Percentiles rank a stretch among this genome's conserved stretches.
phyloP scores from a whole-genome alignment of 257 asterid genomes.

The Forsythia viridissima region DNA sequence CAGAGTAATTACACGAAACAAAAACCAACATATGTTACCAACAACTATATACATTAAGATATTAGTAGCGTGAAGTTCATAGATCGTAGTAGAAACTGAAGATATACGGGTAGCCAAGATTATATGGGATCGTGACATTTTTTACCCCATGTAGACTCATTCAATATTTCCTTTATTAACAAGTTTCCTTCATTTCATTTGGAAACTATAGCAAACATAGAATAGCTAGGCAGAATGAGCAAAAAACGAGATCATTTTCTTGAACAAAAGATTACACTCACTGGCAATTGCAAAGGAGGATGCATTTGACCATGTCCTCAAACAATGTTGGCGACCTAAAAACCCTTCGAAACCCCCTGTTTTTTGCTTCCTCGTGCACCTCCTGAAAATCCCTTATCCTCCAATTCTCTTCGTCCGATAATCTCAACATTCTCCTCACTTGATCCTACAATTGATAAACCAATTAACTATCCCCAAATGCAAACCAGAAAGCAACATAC shows the following conservation, averaged over 20 bases:
- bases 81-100: neutral
- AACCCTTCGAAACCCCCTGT: slow-evolving; percentile 68
- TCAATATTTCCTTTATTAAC: neutral
- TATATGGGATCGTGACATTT: neutral
- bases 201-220: neutral
- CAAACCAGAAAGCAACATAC: neutral
- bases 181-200: neutral
- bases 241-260: neutral
- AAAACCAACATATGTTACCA: neutral
- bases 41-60: neutral
- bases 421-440: slow-evolving; percentile 78
- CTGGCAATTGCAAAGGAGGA: slow-evolving; percentile 97
- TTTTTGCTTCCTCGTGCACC: slow-evolving; percentile 54
- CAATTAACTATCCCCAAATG: slow-evolving; percentile 1
- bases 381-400: slow-evolving; percentile 61
- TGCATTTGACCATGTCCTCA: slow-evolving; percentile 88
- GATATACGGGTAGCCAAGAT: neutral
- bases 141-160: neutral
- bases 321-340: slow-evolving; percentile 88
- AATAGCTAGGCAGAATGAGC: neutral
- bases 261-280: slow-evolving; percentile 37
- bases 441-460: slow-evolving; percentile 44
- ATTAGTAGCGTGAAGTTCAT: neutral
- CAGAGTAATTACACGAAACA: neutral
- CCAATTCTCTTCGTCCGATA: slow-evolving; percentile 60